phyloP scores from a whole-genome alignment of 345 rosid genomes.

The Acer saccharum region DNA sequence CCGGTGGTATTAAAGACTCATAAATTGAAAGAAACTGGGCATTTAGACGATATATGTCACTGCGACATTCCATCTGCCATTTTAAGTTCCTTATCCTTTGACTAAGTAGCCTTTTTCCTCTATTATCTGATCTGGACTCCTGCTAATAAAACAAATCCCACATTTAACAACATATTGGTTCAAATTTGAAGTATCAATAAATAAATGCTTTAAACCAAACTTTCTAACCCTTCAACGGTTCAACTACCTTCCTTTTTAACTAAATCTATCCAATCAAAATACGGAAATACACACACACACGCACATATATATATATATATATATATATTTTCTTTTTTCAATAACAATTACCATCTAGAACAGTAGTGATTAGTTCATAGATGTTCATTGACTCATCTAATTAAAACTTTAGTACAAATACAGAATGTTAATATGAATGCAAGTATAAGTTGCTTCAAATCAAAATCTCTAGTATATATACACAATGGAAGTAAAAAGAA shows the following conservation, averaged over 20 bases:
- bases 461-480: slow-evolving; percentile 1
- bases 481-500: not conserved
- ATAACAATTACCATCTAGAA: not conserved
- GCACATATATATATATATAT: not conserved
- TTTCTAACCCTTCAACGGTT: not conserved
- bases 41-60: slow-evolving; percentile 63
- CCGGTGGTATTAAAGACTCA: slow-evolving; percentile 75
- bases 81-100: slow-evolving; percentile 69
- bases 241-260: not conserved
- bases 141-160: slow-evolving; percentile 38
- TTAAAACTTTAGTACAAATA: not conserved
- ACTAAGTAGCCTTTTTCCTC: slow-evolving; percentile 67
- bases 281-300: no score
- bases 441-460: slow-evolving; percentile 2
- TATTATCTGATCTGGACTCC: slow-evolving; percentile 78
- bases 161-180: not conserved
- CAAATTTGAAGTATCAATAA: not conserved
- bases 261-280: not conserved
- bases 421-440: not conserved
- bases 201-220: not conserved
- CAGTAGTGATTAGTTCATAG: not conserved
- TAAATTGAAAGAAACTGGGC: slow-evolving; percentile 62
- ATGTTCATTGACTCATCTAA: not conserved
- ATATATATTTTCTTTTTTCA: not conserved
- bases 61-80: slow-evolving; percentile 53